Conservation (phyloP, 257 asterid genomes). For the Rehmannia glutinosa region DNA sequence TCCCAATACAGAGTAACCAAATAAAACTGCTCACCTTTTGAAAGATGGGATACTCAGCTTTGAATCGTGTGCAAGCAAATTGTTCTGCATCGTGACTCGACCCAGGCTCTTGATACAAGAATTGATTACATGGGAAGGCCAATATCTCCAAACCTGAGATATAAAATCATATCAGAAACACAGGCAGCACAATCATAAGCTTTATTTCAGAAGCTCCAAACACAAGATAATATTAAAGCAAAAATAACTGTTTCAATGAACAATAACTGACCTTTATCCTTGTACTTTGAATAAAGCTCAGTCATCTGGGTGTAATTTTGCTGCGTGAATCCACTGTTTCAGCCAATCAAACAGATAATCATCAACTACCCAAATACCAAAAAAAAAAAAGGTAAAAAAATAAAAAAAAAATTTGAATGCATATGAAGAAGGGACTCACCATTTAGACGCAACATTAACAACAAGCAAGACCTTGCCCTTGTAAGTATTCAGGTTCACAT, state of each 20-base stretch:
- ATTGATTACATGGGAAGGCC: conserved; percentile 94
- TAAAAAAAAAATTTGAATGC: background rate
- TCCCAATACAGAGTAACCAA: background rate
- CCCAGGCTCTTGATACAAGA: conserved; percentile 84
- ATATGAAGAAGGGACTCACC: conserved; percentile 34
- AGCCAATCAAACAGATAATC: conserved; percentile 24
- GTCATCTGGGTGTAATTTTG: conserved; percentile 77
- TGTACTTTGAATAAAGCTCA: conserved; percentile 58
- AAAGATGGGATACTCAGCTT: conserved; percentile 85
- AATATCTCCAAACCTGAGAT: conserved; percentile 72
- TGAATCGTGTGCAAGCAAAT: conserved; percentile 83
- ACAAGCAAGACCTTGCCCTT: conserved; percentile 85
- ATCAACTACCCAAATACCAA: background rate
- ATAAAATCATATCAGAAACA: conserved; percentile 16
- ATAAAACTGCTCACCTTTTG: conserved; percentile 48
- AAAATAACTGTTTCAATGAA: background rate
- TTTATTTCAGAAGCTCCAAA: conserved; percentile 3
- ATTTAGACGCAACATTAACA: conserved; percentile 96
- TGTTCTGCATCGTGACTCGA: conserved; percentile 69
- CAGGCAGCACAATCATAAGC: background rate
- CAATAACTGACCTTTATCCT: conserved; percentile 61
- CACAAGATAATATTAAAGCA: background rate
- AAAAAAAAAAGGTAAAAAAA: background rate
- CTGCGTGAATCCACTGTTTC: conserved; percentile 73
- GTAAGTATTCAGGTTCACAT: conserved; percentile 56